phyloP scores from a whole-genome alignment of 108 stramenopile genomes.

The Skeletonema grethae region DNA sequence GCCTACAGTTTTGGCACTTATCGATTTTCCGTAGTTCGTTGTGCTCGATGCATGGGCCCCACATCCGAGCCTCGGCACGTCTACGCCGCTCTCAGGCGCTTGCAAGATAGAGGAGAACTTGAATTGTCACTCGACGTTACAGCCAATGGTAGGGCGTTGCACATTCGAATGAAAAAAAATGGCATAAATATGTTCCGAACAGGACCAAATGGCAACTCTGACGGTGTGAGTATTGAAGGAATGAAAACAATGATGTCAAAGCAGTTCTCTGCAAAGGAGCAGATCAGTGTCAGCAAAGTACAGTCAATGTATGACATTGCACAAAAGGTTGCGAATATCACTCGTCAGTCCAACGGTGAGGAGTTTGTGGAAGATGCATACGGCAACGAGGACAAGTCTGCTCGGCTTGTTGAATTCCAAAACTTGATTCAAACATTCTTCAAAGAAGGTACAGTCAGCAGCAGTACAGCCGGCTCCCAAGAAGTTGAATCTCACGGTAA shows the following conservation, averaged over 20 bases:
- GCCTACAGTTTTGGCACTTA: constrained; percentile 75
- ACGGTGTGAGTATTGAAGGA: constrained; percentile 3
- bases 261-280: constrained; percentile 54
- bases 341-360: constrained; percentile 15
- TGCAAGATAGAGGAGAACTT: constrained; percentile 70
- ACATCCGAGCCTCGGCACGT: constrained; percentile 82
- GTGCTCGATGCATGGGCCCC: constrained; percentile 69
- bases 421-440: constrained; percentile 62
- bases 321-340: constrained; percentile 45
- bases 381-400: constrained; percentile 43
- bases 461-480: not conserved
- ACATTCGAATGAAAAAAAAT: constrained; percentile 48
- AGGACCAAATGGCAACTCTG: constrained; percentile 5
- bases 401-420: constrained; percentile 65
- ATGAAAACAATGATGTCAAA: constrained; percentile 40
- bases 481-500: constrained; percentile 18
- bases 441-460: constrained; percentile 7
- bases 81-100: constrained; percentile 79
- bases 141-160: constrained; percentile 56
- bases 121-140: constrained; percentile 70
- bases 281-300: constrained; percentile 62
- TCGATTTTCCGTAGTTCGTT: constrained; percentile 70
- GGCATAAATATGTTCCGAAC: constrained; percentile 52
- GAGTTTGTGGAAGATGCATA: constrained; percentile 15
- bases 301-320: constrained; percentile 69